Evolutionary conservation across 129 eudicot genomes (phyloP), one percentile per base, ranked within the genome.

Genomic region (Cynara cardunculus): DNA sequence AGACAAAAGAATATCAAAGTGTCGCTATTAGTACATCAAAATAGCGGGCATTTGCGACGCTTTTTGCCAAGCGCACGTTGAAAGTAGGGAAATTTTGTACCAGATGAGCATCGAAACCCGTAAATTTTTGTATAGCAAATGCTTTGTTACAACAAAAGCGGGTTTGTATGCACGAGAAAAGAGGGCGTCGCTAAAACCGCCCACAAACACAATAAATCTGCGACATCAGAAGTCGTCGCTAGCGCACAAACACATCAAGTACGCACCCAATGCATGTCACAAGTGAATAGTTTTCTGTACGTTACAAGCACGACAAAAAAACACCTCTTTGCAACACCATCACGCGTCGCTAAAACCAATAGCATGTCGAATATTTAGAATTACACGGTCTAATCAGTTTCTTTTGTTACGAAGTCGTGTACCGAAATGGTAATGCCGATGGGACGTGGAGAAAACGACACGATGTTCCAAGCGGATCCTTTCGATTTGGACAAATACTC

Each of bases 361-460:
- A 9, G 1, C 28, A 5, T 56, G 69, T 64, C 0, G 13, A 64
- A 64, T 25, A n/a, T 8, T 26, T 56, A 19, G 7, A 16, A 30
- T 19, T 28, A 35, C 31, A 3, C 24, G 65, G 0, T n/a, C 64
- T 78, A 30, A 49, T 53, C 13, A 30, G 16, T 31, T 44, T 1
- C 27, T 56, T 25, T 74, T 66, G 76, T 59, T 67, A 19, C 65
- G 39, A 30, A 81, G 88, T 65, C 78, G 1, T 87, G 90, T 18
- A 84, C 86, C 0, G 88, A 87, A 35, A 81, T 87, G 82, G 86
- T 84, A 64, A 81, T 80, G 80, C 90, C 88, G 1, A 74, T 78
- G 69, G 90, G 87, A 56, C 73, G 16, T 67, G 81, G 79, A 53
- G 81, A 75, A 62, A 87, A 81, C 4, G 87, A 80, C n/a, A 81